Conservation (phyloP, 1,139 yeast genomes). For the Insectozyma bohioensis region DNA sequence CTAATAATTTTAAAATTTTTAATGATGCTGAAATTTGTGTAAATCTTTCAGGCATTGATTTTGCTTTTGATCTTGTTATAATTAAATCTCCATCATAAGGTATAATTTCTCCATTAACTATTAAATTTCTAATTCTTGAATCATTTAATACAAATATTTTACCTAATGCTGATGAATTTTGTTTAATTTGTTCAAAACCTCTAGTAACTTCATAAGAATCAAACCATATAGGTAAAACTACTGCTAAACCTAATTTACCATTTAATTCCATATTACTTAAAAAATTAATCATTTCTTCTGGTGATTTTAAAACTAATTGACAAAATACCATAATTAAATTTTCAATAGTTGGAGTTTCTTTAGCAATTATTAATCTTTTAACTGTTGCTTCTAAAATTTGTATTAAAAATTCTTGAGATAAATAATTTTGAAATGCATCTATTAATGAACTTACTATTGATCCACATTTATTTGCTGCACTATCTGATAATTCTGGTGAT, state of each 20-base stretch:
- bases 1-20: slow-evolving; percentile 70
- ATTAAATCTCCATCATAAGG: slow-evolving; percentile 64
- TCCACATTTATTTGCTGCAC: slow-evolving; percentile 78
- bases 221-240: slow-evolving; percentile 67
- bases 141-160: slow-evolving; percentile 63
- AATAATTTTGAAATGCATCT: slow-evolving; percentile 53
- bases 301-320: slow-evolving; percentile 61
- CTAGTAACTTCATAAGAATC: slow-evolving; percentile 76
- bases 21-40: slow-evolving; percentile 67
- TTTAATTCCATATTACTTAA: slow-evolving; percentile 25
- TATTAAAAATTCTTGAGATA: slow-evolving; percentile 51
- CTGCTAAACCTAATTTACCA: slow-evolving; percentile 22
- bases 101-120: slow-evolving; percentile 77
- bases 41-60: slow-evolving; percentile 59
- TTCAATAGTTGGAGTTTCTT: slow-evolving; percentile 71
- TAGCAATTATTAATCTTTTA: slow-evolving; percentile 59
- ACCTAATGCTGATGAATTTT: slow-evolving; percentile 70
- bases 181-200: slow-evolving; percentile 73
- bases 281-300: slow-evolving; percentile 60
- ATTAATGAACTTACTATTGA: slow-evolving; percentile 65
- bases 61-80: slow-evolving; percentile 82
- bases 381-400: slow-evolving; percentile 75
- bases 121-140: slow-evolving; percentile 45
- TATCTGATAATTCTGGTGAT: slow-evolving; percentile 70
- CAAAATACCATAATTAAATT: slow-evolving; percentile 77